Evolutionary conservation across 169 alveolate genomes (phyloP).

Genomic region (Eimeria zaria): DNA sequence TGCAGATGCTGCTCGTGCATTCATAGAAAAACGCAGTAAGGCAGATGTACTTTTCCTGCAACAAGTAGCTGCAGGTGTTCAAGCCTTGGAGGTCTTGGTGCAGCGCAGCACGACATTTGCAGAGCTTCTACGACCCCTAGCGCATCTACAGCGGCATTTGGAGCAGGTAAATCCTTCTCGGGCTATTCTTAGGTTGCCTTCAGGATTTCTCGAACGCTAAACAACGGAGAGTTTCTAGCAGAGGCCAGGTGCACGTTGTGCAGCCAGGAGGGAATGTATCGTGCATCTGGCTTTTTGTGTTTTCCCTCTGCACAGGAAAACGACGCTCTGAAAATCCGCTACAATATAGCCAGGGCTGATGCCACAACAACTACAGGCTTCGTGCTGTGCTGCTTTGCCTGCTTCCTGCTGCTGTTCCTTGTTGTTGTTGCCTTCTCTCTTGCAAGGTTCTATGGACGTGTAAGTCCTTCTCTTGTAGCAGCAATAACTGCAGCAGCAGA

Average conservation of each 20-base stretch:
- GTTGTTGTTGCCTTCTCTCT: slow-evolving; percentile 54
- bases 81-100: slow-evolving; percentile 21
- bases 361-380: slow-evolving; percentile 40
- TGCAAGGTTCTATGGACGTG: slow-evolving; percentile 33
- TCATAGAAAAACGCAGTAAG: slow-evolving; percentile 34
- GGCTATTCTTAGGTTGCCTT: not conserved
- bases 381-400: slow-evolving; percentile 59
- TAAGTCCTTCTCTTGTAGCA: slow-evolving; percentile 11
- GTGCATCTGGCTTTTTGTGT: not conserved
- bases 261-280: not conserved
- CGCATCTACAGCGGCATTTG: slow-evolving; percentile 56
- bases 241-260: not conserved
- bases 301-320: not conserved
- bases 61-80: slow-evolving; percentile 8
- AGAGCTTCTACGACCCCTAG: slow-evolving; percentile 53
- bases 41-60: slow-evolving; percentile 32
- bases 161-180: slow-evolving; percentile 23
- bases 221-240: not conserved
- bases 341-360: slow-evolving; percentile 27
- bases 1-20: slow-evolving; percentile 57
- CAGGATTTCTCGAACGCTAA: not conserved
- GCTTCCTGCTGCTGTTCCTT: slow-evolving; percentile 56
- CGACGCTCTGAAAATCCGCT: not conserved
- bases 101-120: slow-evolving; percentile 54
- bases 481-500: slow-evolving; percentile 25